Conservation (phyloP, 1,284 basidiomycete species). For the Puccinia coronata region DNA sequence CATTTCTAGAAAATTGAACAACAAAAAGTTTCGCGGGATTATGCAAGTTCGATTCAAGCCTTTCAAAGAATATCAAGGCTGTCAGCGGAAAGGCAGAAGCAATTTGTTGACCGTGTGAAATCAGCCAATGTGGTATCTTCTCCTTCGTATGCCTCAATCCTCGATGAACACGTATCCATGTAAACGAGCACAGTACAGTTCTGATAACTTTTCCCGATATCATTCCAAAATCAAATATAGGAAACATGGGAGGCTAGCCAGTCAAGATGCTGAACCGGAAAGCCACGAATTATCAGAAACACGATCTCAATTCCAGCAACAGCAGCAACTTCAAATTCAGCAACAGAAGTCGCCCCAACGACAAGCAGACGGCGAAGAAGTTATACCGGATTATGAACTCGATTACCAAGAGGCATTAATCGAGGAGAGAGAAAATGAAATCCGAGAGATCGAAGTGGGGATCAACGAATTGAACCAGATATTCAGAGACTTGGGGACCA, state of each 20-base stretch:
- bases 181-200: conserved; percentile 67
- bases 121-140: conserved; percentile 59
- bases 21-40: conserved; percentile 66
- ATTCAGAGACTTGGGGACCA: conserved; percentile 90
- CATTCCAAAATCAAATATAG: not conserved
- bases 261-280: conserved; percentile 32
- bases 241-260: conserved; percentile 19
- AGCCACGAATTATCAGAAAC: conserved; percentile 48
- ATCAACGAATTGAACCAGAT: conserved; percentile 97
- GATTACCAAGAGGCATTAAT: conserved; percentile 96
- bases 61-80: conserved; percentile 90
- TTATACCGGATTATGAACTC: conserved; percentile 73
- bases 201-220: conserved; percentile 54
- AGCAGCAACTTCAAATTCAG: conserved; percentile 51
- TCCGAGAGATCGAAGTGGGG: conserved; percentile 92
- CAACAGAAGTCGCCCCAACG: conserved; percentile 58
- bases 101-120: conserved; percentile 77
- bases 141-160: conserved; percentile 68
- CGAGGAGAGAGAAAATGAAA: conserved; percentile 90
- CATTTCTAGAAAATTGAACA: conserved; percentile 44
- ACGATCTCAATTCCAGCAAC: conserved; percentile 22
- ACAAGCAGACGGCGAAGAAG: conserved; percentile 55
- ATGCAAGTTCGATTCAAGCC: conserved; percentile 80
- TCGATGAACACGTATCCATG: conserved; percentile 47
- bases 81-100: conserved; percentile 81